Evolutionary conservation across 176 grass and related monocot species (phyloP).

Genomic region (Aegilops tauschii): DNA sequence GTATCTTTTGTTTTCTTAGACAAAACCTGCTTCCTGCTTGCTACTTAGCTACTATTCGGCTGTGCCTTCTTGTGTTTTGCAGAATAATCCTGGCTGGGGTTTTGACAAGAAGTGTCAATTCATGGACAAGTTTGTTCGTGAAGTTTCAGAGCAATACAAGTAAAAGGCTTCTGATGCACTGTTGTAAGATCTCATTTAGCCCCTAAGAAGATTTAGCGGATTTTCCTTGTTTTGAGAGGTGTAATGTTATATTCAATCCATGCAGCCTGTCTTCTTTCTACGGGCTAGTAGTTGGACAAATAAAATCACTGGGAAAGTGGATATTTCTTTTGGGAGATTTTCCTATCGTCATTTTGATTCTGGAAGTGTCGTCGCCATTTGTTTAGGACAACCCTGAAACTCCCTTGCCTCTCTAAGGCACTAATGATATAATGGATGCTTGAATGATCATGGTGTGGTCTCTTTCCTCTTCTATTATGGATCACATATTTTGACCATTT

Average conservation of each 20-base stretch:
- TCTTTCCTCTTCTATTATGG: neutral
- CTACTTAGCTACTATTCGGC: neutral
- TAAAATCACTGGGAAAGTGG: conserved; percentile 36
- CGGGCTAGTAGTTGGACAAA: conserved; percentile 39
- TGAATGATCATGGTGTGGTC: neutral
- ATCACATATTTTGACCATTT: neutral
- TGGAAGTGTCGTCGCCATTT: neutral
- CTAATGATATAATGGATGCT: neutral
- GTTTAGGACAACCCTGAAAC: neutral
- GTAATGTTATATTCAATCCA: conserved; percentile 1
- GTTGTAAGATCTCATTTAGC: conserved; percentile 36
- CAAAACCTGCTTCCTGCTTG: neutral
- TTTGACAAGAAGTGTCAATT: conserved; percentile 87
- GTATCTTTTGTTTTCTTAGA: neutral
- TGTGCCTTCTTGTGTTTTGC: conserved; percentile 26
- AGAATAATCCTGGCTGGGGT: conserved; percentile 87
- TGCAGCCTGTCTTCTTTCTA: neutral
- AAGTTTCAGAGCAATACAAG: conserved; percentile 72
- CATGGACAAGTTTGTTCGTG: conserved; percentile 85
- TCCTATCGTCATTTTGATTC: neutral
- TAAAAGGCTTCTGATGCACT: conserved; percentile 34
- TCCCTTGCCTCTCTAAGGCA: neutral
- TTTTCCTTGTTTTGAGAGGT: neutral
- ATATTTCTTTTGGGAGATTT: neutral
- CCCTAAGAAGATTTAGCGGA: conserved; percentile 14